A percentile compares a stretch with the other conserved stretches of the same genome.
These are phyloP conservation scores for Didymosphaeria variabile DNA, from an alignment of 2,329 filamentous ascomycete genomes.

Conservation along the genomic window DNA sequence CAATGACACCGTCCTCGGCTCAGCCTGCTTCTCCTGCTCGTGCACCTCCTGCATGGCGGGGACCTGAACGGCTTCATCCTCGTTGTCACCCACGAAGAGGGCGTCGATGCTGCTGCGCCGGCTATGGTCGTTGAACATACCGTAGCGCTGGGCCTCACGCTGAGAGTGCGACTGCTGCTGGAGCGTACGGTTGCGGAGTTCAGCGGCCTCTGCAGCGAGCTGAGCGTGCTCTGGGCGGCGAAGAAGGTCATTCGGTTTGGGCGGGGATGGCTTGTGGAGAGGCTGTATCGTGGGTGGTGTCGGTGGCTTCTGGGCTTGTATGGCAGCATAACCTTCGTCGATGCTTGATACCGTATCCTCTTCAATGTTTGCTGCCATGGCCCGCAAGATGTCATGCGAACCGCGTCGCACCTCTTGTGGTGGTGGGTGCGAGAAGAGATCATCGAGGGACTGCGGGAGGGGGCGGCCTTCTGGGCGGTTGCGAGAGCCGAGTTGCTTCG, in stretches of 20 bases:
- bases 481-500: background rate
- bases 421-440: background rate
- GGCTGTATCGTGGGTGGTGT: background rate
- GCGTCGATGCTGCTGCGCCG: background rate
- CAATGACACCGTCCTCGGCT: slow-evolving; percentile 14
- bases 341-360: background rate
- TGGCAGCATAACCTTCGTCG: background rate
- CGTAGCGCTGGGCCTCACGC: background rate
- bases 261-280: background rate
- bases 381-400: background rate
- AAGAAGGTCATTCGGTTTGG: background rate
- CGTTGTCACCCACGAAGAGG: background rate
- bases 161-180: background rate
- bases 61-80: slow-evolving; percentile 7
- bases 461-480: background rate
- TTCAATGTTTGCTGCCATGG: background rate
- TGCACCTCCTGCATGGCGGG: slow-evolving; percentile 1
- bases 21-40: background rate
- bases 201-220: background rate
- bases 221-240: background rate
- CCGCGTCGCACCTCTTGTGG: background rate
- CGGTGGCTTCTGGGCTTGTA: background rate
- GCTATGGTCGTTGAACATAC: background rate
- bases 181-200: background rate
- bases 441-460: background rate